Conservation (phyloP, 2,329 filamentous ascomycete genomes). For the Thelonectria rubi region DNA sequence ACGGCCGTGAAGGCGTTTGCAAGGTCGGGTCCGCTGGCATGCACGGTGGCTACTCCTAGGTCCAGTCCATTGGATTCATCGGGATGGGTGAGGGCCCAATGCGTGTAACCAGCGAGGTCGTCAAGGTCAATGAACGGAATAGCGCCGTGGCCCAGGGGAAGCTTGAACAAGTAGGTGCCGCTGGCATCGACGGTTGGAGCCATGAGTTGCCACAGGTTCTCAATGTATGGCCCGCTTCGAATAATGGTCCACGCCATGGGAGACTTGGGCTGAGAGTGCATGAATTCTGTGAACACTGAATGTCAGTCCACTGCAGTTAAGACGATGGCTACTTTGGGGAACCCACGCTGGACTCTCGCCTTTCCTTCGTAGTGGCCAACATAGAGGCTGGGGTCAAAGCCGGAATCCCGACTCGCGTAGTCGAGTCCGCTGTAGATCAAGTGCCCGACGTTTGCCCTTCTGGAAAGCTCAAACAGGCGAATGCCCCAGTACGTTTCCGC, state of each 20-base stretch:
- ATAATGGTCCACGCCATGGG: constrained; percentile 12
- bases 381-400: constrained; percentile 5
- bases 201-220: constrained; percentile 4
- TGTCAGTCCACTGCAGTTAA: too few species aligned
- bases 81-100: background rate
- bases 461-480: constrained; percentile 1
- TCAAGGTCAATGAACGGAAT: constrained; percentile 5
- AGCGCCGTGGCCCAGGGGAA: constrained; percentile 7
- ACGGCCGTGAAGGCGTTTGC: background rate
- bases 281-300: background rate
- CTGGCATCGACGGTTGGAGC: background rate
- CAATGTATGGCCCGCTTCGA: constrained; percentile 5
- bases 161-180: background rate
- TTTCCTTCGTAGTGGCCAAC: constrained; percentile 14
- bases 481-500: constrained; percentile 7
- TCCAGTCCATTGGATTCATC: background rate
- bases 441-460: background rate
- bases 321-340: background rate
- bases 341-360: constrained; percentile 10
- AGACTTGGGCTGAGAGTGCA: constrained; percentile 5
- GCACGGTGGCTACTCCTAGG: constrained; percentile 4
- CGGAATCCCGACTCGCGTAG: background rate
- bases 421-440: constrained; percentile 11
- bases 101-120: background rate
- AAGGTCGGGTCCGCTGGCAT: background rate